Evolutionary conservation across 441 rosid species (phyloP).

Genomic region (Arabidopsis lyrata): DNA sequence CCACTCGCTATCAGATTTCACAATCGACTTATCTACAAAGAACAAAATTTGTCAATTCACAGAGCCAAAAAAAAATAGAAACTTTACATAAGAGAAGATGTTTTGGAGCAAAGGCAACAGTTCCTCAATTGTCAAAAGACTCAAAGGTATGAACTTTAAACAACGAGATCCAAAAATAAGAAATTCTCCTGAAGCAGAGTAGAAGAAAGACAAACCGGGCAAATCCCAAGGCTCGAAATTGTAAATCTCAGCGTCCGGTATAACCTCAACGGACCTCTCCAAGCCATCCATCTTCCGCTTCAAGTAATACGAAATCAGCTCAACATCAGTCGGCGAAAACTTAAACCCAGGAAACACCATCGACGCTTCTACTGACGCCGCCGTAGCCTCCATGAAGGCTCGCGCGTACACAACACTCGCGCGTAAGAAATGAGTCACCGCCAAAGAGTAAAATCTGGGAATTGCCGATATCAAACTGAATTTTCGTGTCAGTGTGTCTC

Average conservation of each 20-base stretch:
- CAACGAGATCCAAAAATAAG: too few relatives aligned
- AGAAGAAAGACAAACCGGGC: conserved; percentile 56
- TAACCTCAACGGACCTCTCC: conserved; percentile 70
- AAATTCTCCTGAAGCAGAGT: too few relatives aligned
- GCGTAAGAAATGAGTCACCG: neutral
- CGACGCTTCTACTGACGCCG: conserved; percentile 61
- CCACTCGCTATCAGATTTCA: conserved; percentile 81
- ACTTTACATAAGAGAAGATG: neutral
- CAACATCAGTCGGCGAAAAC: conserved; percentile 83
- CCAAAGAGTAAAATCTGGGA: neutral
- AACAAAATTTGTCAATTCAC: neutral
- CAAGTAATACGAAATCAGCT: conserved; percentile 76
- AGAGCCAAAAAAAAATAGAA: neutral
- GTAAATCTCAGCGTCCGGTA: conserved; percentile 71
- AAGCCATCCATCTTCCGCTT: conserved; percentile 75
- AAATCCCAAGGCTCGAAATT: conserved; percentile 86
- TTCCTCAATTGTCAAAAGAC: too few relatives aligned
- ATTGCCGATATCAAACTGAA: neutral
- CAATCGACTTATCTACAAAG: conserved; percentile 58
- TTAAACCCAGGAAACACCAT: conserved; percentile 84
- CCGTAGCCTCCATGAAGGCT: conserved; percentile 51
- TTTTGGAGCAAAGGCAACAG: neutral
- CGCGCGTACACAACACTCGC: neutral
- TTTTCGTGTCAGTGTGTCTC: neutral
- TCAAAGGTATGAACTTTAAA: too few relatives aligned